Conservation (phyloP, 768 basidiomycete species). For the Leccinum sublutescens region DNA sequence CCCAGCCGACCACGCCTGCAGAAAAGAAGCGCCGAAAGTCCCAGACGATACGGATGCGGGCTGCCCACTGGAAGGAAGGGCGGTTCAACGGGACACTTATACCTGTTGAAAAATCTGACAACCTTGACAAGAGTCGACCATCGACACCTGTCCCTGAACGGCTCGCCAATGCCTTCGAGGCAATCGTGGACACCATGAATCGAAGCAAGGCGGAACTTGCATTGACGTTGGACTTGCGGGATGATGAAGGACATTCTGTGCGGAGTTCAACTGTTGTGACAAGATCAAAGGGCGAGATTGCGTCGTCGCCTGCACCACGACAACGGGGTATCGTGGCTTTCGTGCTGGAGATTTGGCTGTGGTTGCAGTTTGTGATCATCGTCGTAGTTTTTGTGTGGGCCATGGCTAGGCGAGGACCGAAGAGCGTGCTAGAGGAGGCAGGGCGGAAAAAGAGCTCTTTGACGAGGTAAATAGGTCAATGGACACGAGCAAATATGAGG, state of each 20-base stretch:
- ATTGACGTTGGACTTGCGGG: slow-evolving; percentile 10
- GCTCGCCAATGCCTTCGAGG: slow-evolving; percentile 44
- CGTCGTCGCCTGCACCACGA: slow-evolving; percentile 21
- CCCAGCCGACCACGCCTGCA: slow-evolving; percentile 15
- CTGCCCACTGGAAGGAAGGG: slow-evolving; percentile 57
- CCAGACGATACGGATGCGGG: slow-evolving; percentile 56
- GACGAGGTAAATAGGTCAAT: slow-evolving; percentile 5
- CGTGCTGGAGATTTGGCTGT: slow-evolving; percentile 77
- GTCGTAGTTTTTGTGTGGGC: slow-evolving; percentile 76
- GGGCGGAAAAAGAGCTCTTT: slow-evolving; percentile 28
- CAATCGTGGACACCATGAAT: slow-evolving; percentile 43
- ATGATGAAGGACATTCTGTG: slow-evolving; percentile 4
- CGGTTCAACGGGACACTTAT: slow-evolving; percentile 44
- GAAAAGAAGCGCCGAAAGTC: slow-evolving; percentile 39
- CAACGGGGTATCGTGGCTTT: slow-evolving; percentile 40
- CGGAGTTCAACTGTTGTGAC: background rate
- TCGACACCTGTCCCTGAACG: slow-evolving; percentile 39
- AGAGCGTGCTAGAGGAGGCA: slow-evolving; percentile 56
- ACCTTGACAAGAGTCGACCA: slow-evolving; percentile 22
- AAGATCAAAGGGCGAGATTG: slow-evolving; percentile 6
- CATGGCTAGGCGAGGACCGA: slow-evolving; percentile 76
- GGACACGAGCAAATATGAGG: slow-evolving; percentile 1
- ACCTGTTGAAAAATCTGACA: slow-evolving; percentile 12
- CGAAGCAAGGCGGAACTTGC: slow-evolving; percentile 17
- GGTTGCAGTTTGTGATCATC: slow-evolving; percentile 78